Evolutionary conservation across 768 basidiomycete species (phyloP).

Genomic region (Tylopilus balloui): DNA sequence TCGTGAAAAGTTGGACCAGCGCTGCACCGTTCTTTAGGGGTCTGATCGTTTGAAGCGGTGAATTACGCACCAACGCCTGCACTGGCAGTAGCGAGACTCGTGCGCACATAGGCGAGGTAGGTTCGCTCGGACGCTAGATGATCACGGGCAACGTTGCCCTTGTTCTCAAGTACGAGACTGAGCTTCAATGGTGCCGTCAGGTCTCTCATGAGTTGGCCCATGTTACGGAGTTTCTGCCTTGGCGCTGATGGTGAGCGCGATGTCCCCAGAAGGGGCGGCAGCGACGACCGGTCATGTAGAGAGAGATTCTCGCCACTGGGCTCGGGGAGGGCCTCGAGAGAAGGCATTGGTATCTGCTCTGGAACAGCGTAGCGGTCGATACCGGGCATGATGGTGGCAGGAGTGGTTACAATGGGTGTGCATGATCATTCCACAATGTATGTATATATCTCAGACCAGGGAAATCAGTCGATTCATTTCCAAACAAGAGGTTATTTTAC

Average conservation of each 20-base stretch:
- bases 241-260: neutral
- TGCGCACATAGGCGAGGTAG: conserved; percentile 61
- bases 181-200: conserved; percentile 13
- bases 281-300: neutral
- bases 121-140: conserved; percentile 62
- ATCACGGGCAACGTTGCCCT: conserved; percentile 60
- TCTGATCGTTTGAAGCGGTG: neutral
- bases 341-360: conserved; percentile 22
- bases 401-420: too few species aligned
- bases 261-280: neutral
- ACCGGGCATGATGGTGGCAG: conserved; percentile 8
- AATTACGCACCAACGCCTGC: conserved; percentile 52
- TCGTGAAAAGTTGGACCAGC: conserved; percentile 53
- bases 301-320: conserved; percentile 4
- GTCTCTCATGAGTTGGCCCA: neutral
- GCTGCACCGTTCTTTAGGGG: conserved; percentile 25
- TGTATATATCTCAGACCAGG: too few species aligned
- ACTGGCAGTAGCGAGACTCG: conserved; percentile 55
- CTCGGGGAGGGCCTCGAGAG: conserved; percentile 19
- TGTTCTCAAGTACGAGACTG: conserved; percentile 46
- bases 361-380: conserved; percentile 3
- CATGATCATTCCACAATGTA: too few species aligned
- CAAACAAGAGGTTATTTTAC: too few species aligned
- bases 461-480: too few species aligned
- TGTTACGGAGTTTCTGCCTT: neutral